phyloP scores from a whole-genome alignment of 306 rosid species.

The Sindora glabra region DNA sequence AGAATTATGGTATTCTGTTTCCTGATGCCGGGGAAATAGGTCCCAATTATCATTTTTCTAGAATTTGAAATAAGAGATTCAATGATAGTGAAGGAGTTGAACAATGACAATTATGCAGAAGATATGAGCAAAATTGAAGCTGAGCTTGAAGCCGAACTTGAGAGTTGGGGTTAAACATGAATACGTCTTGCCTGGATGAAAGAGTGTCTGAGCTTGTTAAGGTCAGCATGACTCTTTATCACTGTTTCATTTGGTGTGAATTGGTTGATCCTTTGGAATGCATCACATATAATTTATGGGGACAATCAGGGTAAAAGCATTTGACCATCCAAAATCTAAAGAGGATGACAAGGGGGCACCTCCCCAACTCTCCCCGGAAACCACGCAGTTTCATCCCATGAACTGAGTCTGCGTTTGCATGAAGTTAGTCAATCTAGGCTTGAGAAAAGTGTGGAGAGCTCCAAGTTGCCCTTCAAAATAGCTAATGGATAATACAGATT shows the following conservation, averaged over 20 bases:
- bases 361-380: constrained; percentile 36
- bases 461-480: constrained; percentile 58
- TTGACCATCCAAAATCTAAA: constrained; percentile 16
- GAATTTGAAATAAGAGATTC: constrained; percentile 77
- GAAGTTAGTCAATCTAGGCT: constrained; percentile 68
- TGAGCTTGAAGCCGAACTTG: constrained; percentile 97
- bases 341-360: constrained; percentile 25
- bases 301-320: constrained; percentile 9
- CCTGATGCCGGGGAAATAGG: constrained; percentile 27
- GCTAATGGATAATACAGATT: constrained; percentile 31
- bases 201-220: constrained; percentile 49
- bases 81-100: constrained; percentile 70
- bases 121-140: constrained; percentile 86
- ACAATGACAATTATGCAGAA: constrained; percentile 48
- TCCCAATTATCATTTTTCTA: constrained; percentile 21
- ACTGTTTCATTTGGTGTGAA: background rate
- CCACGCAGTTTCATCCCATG: constrained; percentile 67
- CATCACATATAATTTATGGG: background rate
- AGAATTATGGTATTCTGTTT: constrained; percentile 6
- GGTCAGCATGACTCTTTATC: constrained; percentile 33
- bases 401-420: constrained; percentile 62
- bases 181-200: constrained; percentile 36
- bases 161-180: constrained; percentile 72
- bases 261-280: background rate
- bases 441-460: constrained; percentile 66